These are phyloP conservation scores for Grosmannia clavigera DNA, from an alignment of 2,329 filamentous ascomycete genomes.

Conservation along the genomic window DNA sequence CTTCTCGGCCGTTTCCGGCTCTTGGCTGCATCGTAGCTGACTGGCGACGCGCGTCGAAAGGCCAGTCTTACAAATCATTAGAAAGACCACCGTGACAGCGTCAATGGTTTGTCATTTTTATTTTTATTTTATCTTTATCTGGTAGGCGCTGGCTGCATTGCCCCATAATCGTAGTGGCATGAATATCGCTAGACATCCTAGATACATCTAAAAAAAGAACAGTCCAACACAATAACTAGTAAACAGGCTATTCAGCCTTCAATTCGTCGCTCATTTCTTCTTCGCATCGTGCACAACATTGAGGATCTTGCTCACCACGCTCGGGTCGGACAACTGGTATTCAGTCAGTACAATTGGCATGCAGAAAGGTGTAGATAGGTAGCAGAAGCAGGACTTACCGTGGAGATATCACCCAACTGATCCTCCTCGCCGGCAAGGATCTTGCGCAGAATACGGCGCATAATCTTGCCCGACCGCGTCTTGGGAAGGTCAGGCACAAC, in stretches of 20 bases:
- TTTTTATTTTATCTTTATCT: neutral
- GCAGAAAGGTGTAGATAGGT: neutral
- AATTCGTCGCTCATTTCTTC: slow-evolving; percentile 30
- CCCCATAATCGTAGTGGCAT: neutral
- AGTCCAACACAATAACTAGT: slow-evolving; percentile 1
- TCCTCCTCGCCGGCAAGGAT: slow-evolving; percentile 95
- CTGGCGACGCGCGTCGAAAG: neutral
- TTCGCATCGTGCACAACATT: slow-evolving; percentile 55
- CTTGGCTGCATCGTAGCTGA: neutral
- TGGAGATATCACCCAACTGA: slow-evolving; percentile 84
- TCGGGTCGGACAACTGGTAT: slow-evolving; percentile 70
- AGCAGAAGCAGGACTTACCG: slow-evolving; percentile 44
- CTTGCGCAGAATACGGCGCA: slow-evolving; percentile 94
- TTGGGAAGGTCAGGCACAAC: slow-evolving; percentile 91
- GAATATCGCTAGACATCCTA: neutral
- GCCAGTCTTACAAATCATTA: neutral
- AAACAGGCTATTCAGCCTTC: neutral
- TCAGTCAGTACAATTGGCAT: slow-evolving; percentile 1
- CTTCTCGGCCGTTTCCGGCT: neutral
- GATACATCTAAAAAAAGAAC: neutral
- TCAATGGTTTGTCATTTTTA: neutral
- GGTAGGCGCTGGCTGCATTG: neutral
- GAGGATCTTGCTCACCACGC: slow-evolving; percentile 84
- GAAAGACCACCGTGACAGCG: neutral
- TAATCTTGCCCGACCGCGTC: slow-evolving; percentile 97